A percentile compares a stretch with the other conserved stretches of the same genome.
These are phyloP conservation scores for Phytophthora meadii DNA, from an alignment of 352 stramenopile species.

Conservation along the genomic window DNA sequence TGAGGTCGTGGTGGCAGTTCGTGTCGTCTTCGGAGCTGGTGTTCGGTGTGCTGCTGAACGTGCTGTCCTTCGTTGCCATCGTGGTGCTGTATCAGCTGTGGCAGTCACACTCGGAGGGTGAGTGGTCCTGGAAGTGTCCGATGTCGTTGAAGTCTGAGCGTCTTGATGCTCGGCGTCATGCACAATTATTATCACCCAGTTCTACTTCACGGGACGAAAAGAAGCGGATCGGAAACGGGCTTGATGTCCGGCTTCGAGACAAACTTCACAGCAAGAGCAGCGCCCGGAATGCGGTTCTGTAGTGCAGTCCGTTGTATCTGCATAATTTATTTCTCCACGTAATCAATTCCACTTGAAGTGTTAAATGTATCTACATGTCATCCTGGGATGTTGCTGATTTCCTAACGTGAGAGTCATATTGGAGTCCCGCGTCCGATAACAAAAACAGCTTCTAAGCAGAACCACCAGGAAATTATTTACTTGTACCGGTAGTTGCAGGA, in stretches of 20 bases:
- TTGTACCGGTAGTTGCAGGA: conserved; percentile 22
- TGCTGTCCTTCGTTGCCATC: conserved; percentile 75
- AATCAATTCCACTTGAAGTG: too few species aligned
- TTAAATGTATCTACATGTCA: too few species aligned
- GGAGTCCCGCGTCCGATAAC: too few species aligned
- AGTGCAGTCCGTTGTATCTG: background rate
- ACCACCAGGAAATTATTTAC: conserved; percentile 26
- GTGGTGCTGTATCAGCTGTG: conserved; percentile 70
- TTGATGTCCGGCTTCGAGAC: conserved; percentile 12
- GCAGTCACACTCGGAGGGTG: conserved; percentile 32
- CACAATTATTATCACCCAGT: conserved; percentile 1
- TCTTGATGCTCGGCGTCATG: background rate
- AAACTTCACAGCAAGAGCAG: conserved; percentile 8
- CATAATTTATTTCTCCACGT: too few species aligned
- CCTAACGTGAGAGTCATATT: too few species aligned
- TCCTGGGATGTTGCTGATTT: too few species aligned
- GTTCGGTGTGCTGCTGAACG: conserved; percentile 73
- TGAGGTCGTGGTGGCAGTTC: conserved; percentile 56
- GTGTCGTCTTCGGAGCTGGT: conserved; percentile 68
- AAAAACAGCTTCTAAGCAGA: too few species aligned
- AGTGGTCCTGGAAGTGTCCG: conserved; percentile 16
- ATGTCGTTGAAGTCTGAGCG: background rate
- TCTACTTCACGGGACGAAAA: conserved; percentile 4
- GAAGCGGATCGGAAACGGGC: conserved; percentile 1
- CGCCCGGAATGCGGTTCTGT: too few species aligned